A percentile compares a stretch with the other conserved stretches of the same genome.
Evolutionary conservation across 495 filamentous ascomycete species (phyloP).

Genomic region (Chlorociboria aeruginascens): DNA sequence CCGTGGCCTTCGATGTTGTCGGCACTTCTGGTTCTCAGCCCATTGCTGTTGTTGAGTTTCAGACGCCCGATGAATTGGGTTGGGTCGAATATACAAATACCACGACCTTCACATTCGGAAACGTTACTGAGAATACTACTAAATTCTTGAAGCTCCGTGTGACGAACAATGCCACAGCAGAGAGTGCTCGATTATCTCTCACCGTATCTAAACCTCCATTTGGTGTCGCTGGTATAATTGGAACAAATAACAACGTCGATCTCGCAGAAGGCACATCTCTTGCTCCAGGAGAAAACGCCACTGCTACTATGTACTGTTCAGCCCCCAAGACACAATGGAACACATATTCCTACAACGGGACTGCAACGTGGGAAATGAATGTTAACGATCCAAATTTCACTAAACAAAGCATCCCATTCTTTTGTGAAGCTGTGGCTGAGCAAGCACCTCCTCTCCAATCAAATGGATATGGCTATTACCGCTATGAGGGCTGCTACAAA

Average conservation of each 20-base stretch:
- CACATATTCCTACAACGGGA: slow-evolving; percentile 25
- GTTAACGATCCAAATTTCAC: slow-evolving; percentile 30
- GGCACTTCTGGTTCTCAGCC: slow-evolving; percentile 25
- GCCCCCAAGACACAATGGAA: slow-evolving; percentile 36
- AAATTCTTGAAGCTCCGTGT: slow-evolving; percentile 28
- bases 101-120: slow-evolving; percentile 31
- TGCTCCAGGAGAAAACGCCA: slow-evolving; percentile 26
- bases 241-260: slow-evolving; percentile 31
- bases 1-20: slow-evolving; percentile 20
- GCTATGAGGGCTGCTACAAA: slow-evolving; percentile 29
- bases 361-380: slow-evolving; percentile 33
- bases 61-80: slow-evolving; percentile 29
- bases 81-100: slow-evolving; percentile 30
- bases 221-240: slow-evolving; percentile 26
- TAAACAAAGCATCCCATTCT: slow-evolving; percentile 27
- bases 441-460: slow-evolving; percentile 26
- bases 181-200: slow-evolving; percentile 27
- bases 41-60: slow-evolving; percentile 33
- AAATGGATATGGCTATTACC: slow-evolving; percentile 23
- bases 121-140: slow-evolving; percentile 28
- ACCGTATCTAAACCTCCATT: slow-evolving; percentile 39
- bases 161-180: slow-evolving; percentile 28
- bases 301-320: slow-evolving; percentile 31
- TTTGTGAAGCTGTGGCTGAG: slow-evolving; percentile 26
- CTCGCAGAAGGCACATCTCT: slow-evolving; percentile 37